phyloP scores from a whole-genome alignment of 352 stramenopile species.

The Saprolegnia parasitica region DNA sequence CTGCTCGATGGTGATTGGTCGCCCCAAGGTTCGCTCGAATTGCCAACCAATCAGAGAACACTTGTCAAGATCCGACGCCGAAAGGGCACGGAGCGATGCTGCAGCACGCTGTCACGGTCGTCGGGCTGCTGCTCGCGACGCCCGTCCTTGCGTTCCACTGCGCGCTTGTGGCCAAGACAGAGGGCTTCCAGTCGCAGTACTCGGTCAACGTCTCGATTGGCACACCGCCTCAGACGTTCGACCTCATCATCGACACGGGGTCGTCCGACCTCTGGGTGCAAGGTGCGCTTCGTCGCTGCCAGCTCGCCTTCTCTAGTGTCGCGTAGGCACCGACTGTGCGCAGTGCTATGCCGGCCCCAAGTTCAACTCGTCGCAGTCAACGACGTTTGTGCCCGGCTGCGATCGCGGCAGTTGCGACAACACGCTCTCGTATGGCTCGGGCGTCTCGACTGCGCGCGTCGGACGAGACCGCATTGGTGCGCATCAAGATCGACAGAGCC shows the following conservation, averaged over 20 bases:
- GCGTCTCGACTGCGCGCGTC: slow-evolving; percentile 14
- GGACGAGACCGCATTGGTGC: slow-evolving; percentile 10
- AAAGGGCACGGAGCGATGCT: background rate
- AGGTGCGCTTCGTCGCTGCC: background rate
- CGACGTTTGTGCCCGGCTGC: slow-evolving; percentile 16
- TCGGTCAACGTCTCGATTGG: slow-evolving; percentile 20
- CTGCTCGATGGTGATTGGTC: no score
- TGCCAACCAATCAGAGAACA: no score
- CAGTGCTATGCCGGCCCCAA: slow-evolving; percentile 11
- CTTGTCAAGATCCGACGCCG: no score
- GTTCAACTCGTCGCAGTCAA: slow-evolving; percentile 15
- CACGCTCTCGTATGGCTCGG: slow-evolving; percentile 24
- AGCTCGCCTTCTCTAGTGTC: background rate
- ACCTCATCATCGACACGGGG: slow-evolving; percentile 30
- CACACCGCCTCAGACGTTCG: slow-evolving; percentile 23
- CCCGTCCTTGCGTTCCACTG: slow-evolving; percentile 10
- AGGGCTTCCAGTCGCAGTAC: slow-evolving; percentile 25
- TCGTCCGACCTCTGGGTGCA: slow-evolving; percentile 29
- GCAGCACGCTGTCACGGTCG: background rate
- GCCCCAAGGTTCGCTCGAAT: no score
- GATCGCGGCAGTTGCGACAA: slow-evolving; percentile 10
- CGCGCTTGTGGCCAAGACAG: slow-evolving; percentile 17
- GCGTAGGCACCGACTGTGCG: slow-evolving; percentile 12
- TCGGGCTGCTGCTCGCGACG: background rate
- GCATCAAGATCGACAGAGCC: background rate